Conservation (phyloP, 306 rosid genomes). For the Ormosia emarginata region DNA sequence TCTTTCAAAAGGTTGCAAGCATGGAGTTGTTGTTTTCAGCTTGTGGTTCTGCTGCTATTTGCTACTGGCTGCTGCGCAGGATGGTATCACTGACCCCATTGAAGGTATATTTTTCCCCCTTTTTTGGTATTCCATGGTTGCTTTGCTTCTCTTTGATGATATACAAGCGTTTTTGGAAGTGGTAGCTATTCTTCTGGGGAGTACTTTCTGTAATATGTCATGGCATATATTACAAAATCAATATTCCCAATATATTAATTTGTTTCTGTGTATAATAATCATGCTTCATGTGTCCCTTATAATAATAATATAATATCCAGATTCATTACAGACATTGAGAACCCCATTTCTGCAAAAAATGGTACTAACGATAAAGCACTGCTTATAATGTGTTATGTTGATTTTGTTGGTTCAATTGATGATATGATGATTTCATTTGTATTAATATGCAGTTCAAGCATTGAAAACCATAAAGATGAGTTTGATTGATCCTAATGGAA, state of each 20-base stretch:
- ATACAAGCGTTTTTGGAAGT: constrained; percentile 2
- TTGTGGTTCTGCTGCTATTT: constrained; percentile 53
- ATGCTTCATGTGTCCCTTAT: background rate
- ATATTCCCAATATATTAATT: background rate
- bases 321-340: background rate
- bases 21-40: constrained; percentile 32
- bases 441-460: constrained; percentile 64
- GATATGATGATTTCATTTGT: constrained; percentile 18
- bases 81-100: constrained; percentile 24
- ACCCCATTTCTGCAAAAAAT: background rate
- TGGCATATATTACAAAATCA: background rate
- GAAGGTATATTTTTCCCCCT: constrained; percentile 58
- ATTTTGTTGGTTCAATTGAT: constrained; percentile 15
- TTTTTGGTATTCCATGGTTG: constrained; percentile 3
- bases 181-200: background rate
- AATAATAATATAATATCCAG: background rate
- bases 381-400: background rate
- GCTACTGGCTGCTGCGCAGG: constrained; percentile 35
- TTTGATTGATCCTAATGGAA: constrained; percentile 66
- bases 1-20: constrained; percentile 44
- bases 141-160: constrained; percentile 3
- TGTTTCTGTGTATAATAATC: background rate
- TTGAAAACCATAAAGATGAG: constrained; percentile 50
- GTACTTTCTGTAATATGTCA: background rate
- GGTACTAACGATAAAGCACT: background rate